These are phyloP conservation scores for Lepiota venenata DNA, from an alignment of 768 basidiomycete species.

Conservation along the genomic window DNA sequence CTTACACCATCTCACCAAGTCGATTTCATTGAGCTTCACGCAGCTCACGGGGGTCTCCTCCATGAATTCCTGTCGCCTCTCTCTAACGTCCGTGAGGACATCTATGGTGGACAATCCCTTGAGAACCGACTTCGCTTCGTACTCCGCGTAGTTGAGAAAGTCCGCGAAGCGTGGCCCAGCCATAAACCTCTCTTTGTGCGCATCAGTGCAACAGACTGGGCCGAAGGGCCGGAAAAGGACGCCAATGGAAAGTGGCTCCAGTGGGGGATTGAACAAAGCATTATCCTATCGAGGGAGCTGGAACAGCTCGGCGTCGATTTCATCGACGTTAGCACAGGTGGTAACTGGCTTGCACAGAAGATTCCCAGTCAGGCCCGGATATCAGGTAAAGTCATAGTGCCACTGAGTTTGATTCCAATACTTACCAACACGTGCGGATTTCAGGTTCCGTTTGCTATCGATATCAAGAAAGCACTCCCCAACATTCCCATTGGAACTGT, in stretches of 20 bases:
- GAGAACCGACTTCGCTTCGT: constrained; percentile 5
- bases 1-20: constrained; percentile 28
- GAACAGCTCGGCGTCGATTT: constrained; percentile 67
- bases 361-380: constrained; percentile 54
- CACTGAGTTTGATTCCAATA: too few species aligned
- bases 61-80: constrained; percentile 47
- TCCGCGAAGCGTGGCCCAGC: constrained; percentile 4
- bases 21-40: constrained; percentile 72
- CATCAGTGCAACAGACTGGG: too few species aligned
- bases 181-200: constrained; percentile 23
- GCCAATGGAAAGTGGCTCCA: too few species aligned
- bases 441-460: constrained; percentile 28
- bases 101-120: constrained; percentile 2
- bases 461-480: not conserved
- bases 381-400: too few species aligned
- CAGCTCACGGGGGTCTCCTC: constrained; percentile 68
- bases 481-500: constrained; percentile 50
- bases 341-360: constrained; percentile 60
- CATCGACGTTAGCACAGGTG: constrained; percentile 67
- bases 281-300: constrained; percentile 50
- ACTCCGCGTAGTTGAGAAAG: not conserved
- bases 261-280: constrained; percentile 43
- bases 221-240: too few species aligned
- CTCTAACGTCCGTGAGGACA: constrained; percentile 6
- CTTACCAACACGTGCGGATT: too few species aligned